These are phyloP conservation scores for Fomitopsis schrenkii DNA, from an alignment of 1,284 basidiomycete species.

Conservation along the genomic window DNA sequence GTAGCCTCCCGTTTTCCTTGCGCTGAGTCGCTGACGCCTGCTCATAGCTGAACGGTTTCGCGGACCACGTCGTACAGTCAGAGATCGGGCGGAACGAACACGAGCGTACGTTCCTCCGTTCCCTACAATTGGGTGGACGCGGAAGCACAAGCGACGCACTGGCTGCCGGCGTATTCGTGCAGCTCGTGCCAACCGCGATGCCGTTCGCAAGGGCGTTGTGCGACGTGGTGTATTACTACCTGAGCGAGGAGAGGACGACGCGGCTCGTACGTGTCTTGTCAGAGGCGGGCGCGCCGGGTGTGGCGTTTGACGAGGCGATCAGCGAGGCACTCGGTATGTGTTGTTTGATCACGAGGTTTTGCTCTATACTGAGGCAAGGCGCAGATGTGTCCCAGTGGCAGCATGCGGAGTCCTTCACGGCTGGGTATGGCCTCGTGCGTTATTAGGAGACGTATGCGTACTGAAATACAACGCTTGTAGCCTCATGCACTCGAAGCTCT, in stretches of 20 bases:
- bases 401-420: neutral
- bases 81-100: constrained; percentile 19
- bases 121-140: constrained; percentile 29
- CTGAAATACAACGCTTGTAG: neutral
- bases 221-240: constrained; percentile 62
- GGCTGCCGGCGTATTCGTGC: constrained; percentile 34
- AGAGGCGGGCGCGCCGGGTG: neutral
- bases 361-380: neutral
- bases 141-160: constrained; percentile 2
- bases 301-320: neutral
- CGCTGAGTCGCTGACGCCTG: constrained; percentile 19
- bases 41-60: constrained; percentile 7
- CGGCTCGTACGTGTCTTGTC: constrained; percentile 34
- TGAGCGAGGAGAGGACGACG: constrained; percentile 36
- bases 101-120: constrained; percentile 16
- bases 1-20: constrained; percentile 27
- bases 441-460: neutral
- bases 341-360: neutral
- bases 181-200: constrained; percentile 46
- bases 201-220: constrained; percentile 34
- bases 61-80: constrained; percentile 13
- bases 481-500: constrained; percentile 28
- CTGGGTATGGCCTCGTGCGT: neutral
- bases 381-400: neutral
- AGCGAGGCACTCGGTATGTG: neutral